A percentile compares a stretch with the other conserved stretches of the same genome.
These are phyloP conservation scores for Candida sojae DNA, from an alignment of 1,139 yeast genomes.

Conservation along the genomic window DNA sequence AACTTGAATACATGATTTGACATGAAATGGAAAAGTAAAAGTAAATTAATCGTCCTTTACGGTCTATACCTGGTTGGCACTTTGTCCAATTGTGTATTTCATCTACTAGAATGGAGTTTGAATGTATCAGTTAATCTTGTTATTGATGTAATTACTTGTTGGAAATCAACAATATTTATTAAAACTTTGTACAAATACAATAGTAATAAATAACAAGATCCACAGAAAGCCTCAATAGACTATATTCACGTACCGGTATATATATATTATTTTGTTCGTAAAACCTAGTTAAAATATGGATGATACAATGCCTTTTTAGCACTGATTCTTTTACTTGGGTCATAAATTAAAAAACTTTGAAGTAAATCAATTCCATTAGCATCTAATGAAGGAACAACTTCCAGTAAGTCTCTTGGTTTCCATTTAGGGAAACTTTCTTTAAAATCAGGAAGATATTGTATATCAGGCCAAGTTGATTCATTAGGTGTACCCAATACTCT, in stretches of 20 bases:
- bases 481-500: conserved; percentile 93
- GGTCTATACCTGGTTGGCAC: no score
- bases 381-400: conserved; percentile 80
- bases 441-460: conserved; percentile 88
- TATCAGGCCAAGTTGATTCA: conserved; percentile 96
- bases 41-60: no score
- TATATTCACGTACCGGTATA: not conserved
- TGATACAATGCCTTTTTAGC: conserved; percentile 92
- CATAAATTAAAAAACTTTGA: conserved; percentile 79
- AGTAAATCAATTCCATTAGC: conserved; percentile 80
- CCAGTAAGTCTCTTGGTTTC: conserved; percentile 71
- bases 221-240: no score
- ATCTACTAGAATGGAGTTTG: no score
- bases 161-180: no score
- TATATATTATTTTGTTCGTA: not conserved
- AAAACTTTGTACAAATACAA: no score
- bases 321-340: conserved; percentile 91
- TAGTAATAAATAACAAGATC: no score
- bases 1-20: no score
- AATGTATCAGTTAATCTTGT: no score
- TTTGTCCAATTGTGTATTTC: no score
- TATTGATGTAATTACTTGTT: no score
- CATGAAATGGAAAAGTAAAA: no score
- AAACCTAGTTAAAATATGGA: conserved; percentile 67
- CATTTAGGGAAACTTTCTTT: conserved; percentile 96